Conservation (phyloP, 306 rosid species). For the Fagus sylvatica region DNA sequence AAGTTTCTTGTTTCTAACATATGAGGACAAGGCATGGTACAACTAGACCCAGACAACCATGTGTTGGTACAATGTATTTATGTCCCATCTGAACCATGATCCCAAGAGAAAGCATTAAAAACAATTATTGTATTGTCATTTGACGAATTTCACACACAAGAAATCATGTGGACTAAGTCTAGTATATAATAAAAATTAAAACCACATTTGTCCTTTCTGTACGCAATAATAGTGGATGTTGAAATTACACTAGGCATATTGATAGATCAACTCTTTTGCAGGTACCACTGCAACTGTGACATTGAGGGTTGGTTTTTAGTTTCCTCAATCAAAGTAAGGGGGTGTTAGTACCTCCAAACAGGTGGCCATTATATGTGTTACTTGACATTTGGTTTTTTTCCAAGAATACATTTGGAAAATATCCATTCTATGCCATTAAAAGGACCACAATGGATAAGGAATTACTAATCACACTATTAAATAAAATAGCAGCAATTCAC, state of each 20-base stretch:
- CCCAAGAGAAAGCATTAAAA: conserved; percentile 8
- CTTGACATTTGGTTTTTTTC: too few species aligned
- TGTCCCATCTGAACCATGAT: not conserved
- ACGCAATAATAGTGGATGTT: accelerated
- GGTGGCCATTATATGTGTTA: too few species aligned
- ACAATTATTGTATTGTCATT: conserved; percentile 9
- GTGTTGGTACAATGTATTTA: not conserved
- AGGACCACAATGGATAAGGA: too few species aligned
- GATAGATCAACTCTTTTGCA: accelerated
- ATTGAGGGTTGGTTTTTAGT: too few species aligned
- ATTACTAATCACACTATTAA: too few species aligned
- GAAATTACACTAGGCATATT: too few species aligned
- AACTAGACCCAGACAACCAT: not conserved
- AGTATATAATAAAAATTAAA: not conserved
- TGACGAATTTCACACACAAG: conserved; percentile 61
- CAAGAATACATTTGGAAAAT: too few species aligned
- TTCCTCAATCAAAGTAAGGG: too few species aligned
- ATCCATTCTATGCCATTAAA: too few species aligned
- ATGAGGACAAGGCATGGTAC: not conserved
- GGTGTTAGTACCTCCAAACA: too few species aligned
- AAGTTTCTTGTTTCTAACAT: not conserved
- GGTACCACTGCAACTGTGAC: accelerated
- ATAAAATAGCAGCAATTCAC: too few species aligned
- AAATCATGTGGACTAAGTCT: conserved; percentile 90
- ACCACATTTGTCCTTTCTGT: accelerated